phyloP scores from a whole-genome alignment of 805 yeast genomes.

The Sungouiozyma intestinalis region DNA sequence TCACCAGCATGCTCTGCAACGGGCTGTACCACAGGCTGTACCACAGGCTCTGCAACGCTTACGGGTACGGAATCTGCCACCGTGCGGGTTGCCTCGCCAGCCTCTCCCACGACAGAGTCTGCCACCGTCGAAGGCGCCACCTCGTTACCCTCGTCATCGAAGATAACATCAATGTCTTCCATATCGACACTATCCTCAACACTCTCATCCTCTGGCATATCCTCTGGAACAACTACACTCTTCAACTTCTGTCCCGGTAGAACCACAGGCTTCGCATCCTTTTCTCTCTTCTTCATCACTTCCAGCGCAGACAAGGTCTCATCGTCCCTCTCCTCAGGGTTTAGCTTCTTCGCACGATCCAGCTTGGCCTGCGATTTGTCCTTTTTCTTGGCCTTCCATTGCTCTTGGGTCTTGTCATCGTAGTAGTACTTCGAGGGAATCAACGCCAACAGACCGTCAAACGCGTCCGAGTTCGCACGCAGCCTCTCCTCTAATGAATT shows the following conservation, averaged over 20 bases:
- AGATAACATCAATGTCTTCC: constrained; percentile 36
- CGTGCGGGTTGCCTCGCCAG: constrained; percentile 11
- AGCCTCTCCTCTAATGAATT: constrained; percentile 65
- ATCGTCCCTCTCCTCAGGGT: constrained; percentile 47
- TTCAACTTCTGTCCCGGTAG: constrained; percentile 29
- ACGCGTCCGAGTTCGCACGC: constrained; percentile 69
- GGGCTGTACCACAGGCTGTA: too few species aligned
- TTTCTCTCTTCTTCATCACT: constrained; percentile 44
- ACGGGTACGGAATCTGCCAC: too few species aligned
- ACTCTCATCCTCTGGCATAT: constrained; percentile 8
- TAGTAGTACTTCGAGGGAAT: constrained; percentile 92
- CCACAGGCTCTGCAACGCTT: too few species aligned
- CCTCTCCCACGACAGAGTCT: constrained; percentile 9
- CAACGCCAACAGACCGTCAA: constrained; percentile 78
- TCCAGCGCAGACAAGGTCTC: constrained; percentile 49
- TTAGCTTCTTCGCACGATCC: constrained; percentile 61
- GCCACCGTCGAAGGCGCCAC: constrained; percentile 11
- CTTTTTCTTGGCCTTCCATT: constrained; percentile 82
- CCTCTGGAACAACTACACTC: constrained; percentile 13
- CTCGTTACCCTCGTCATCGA: constrained; percentile 66
- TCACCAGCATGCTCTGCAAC: too few species aligned
- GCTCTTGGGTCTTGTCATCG: constrained; percentile 80
- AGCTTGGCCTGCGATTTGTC: constrained; percentile 50
- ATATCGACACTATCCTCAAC: constrained; percentile 16
- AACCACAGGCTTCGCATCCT: constrained; percentile 38